A percentile compares a stretch with the other conserved stretches of the same genome.
These are phyloP conservation scores for Saccharomycopsis javanensis DNA, from an alignment of 805 yeast genomes.

Conservation along the genomic window DNA sequence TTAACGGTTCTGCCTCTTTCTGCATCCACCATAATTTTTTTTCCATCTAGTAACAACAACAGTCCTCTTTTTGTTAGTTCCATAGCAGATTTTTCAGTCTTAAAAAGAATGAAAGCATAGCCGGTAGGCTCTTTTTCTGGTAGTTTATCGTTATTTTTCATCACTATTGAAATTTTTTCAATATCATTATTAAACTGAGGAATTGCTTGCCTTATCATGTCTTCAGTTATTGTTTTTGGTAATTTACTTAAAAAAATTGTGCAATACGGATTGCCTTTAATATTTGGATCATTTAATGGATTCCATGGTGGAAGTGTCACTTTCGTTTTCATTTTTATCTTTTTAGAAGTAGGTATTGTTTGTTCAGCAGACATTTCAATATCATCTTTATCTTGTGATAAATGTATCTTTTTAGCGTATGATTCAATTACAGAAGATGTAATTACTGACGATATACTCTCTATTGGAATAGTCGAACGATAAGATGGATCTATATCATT, in stretches of 20 bases:
- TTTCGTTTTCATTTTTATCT: slow-evolving; percentile 26
- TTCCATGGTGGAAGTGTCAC: slow-evolving; percentile 32
- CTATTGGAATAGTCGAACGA: slow-evolving; percentile 35
- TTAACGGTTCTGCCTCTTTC: slow-evolving; percentile 60
- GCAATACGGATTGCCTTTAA: slow-evolving; percentile 60
- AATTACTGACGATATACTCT: slow-evolving; percentile 32
- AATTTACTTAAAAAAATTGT: slow-evolving; percentile 75
- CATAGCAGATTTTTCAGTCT: slow-evolving; percentile 48
- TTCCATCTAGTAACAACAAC: slow-evolving; percentile 31
- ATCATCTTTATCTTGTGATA: not conserved
- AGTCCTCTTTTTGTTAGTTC: slow-evolving; percentile 44
- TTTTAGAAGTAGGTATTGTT: not conserved
- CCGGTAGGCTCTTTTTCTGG: slow-evolving; percentile 52
- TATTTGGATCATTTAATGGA: slow-evolving; percentile 47
- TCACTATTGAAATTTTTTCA: slow-evolving; percentile 48
- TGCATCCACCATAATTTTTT: slow-evolving; percentile 57
- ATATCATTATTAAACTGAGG: slow-evolving; percentile 53
- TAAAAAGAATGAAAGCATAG: slow-evolving; percentile 74
- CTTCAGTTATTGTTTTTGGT: slow-evolving; percentile 57
- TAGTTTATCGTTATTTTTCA: slow-evolving; percentile 34
- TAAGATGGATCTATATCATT: slow-evolving; percentile 36
- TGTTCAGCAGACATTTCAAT: not conserved
- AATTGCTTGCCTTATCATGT: slow-evolving; percentile 40
- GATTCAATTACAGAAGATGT: slow-evolving; percentile 3
- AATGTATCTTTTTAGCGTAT: not conserved